Evolutionary conservation across 2,329 filamentous ascomycete genomes (phyloP).

Genomic region (Penicillium sp.): DNA sequence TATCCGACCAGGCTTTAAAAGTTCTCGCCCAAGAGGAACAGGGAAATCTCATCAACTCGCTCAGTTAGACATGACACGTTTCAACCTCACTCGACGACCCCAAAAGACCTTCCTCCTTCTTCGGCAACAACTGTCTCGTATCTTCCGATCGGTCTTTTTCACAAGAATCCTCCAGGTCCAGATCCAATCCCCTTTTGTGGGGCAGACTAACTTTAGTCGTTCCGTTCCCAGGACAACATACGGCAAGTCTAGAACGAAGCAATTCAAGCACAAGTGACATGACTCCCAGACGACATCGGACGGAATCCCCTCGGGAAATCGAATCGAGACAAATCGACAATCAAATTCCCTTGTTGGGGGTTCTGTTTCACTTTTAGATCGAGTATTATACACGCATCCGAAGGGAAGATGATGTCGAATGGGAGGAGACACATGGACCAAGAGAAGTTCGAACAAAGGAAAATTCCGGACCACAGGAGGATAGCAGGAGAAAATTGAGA

Average conservation of each 20-base stretch:
- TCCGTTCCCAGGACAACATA: conserved; percentile 4
- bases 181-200: neutral
- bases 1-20: conserved; percentile 30
- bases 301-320: conserved; percentile 1
- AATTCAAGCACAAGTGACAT: neutral
- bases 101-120: neutral
- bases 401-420: conserved; percentile 30
- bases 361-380: conserved; percentile 33
- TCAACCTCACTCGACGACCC: neutral
- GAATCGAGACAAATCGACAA: conserved; percentile 11
- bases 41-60: conserved; percentile 25
- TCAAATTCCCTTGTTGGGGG: conserved; percentile 23
- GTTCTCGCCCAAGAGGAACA: conserved; percentile 11
- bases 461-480: conserved; percentile 23
- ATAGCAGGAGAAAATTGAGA: conserved; percentile 8
- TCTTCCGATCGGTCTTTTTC: neutral
- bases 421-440: conserved; percentile 6
- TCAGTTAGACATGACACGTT: conserved; percentile 18
- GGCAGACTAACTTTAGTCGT: conserved; percentile 1
- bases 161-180: neutral
- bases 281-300: neutral
- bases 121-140: neutral
- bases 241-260: neutral
- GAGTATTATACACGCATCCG: conserved; percentile 44
- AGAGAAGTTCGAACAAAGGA: conserved; percentile 26